Base-by-base conservation (phyloP, 164 flowering plant genomes). In the Amborella trichopoda region DNA sequence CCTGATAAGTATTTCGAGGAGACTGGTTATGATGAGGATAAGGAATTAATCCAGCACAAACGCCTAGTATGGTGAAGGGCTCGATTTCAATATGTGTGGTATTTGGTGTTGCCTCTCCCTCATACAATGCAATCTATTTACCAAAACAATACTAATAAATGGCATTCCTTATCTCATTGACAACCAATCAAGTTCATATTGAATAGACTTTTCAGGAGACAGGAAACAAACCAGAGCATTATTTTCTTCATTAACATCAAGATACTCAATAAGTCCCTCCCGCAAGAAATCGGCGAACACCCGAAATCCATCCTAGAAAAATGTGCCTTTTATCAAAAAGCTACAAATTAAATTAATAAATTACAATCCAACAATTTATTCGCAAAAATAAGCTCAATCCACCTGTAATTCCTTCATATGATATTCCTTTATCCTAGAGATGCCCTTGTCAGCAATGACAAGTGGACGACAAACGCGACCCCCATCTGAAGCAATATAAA, bases 401-500 rank as follows among this genome's bases (percentile, higher is more conserved):
- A 89, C 98, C 80, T 32, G 28, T 55, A 93, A 63, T 65, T 85
- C 95, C 60, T 73, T 73, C 96, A 93, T 93, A 67, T 93, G 99
- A 60, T 74, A 70, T 36, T 82, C 78, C 55, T 83, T 88, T 51
- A 93, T 68, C 66, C 89, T 73, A 23, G 99, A 85, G 58, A 78
- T 56, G 18, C 99, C 99, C 28, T 73, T 82, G 53, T 88, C 95
- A 56, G 88, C 99, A 62, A 93, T 85, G 28, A 93, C 87, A 59
- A 93, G 89, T 32, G 99, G 99, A 49, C 99, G 95, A 58, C 95
- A 88, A 52, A 93, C 99, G 45, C 99, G 88, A 20, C 99, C 96
- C 37, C 96, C 99, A 79, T 93, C 99, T 23, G 95, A 84, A 55
- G 96, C 99, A 64, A 93, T 64, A 56, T 93, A 79, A 50, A 93